phyloP scores from a whole-genome alignment of 352 stramenopile genomes.

The Pythium sukuiense region DNA sequence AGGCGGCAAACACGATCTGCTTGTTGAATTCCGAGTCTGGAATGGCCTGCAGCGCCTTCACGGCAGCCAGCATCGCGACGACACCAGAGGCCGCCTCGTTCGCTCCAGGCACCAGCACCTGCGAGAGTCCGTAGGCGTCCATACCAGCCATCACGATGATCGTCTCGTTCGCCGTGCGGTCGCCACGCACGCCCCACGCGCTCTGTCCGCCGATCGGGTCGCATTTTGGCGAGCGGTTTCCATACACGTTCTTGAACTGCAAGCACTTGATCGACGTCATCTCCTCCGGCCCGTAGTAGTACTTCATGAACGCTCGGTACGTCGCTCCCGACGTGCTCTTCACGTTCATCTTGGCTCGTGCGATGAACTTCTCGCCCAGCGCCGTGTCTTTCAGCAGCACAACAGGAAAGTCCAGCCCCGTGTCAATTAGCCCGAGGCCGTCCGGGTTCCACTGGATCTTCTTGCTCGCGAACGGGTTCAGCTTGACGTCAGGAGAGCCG shows the following conservation, averaged over 20 bases:
- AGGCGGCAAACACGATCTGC: conserved; percentile 79
- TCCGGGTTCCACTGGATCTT: conserved; percentile 70
- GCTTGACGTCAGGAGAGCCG: conserved; percentile 48
- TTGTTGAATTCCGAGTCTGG: conserved; percentile 65
- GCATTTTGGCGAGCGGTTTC: conserved; percentile 58
- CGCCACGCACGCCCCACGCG: conserved; percentile 61
- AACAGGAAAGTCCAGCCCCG: conserved; percentile 60
- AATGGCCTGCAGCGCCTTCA: conserved; percentile 64
- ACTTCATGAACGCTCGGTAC: conserved; percentile 82
- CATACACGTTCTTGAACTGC: conserved; percentile 77
- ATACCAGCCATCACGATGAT: conserved; percentile 79
- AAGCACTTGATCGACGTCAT: conserved; percentile 79
- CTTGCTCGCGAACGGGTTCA: conserved; percentile 68
- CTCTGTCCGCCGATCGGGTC: conserved; percentile 82
- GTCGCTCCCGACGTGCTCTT: conserved; percentile 43
- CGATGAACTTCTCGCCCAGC: conserved; percentile 41
- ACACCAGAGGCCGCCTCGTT: conserved; percentile 76
- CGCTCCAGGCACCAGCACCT: conserved; percentile 66
- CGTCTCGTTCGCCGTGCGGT: conserved; percentile 47
- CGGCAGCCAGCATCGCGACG: conserved; percentile 71
- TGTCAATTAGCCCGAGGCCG: conserved; percentile 45
- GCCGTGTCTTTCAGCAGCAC: conserved; percentile 54
- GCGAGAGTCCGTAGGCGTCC: conserved; percentile 70
- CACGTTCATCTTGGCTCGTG: conserved; percentile 60
- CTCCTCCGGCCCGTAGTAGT: conserved; percentile 74